Conservation (phyloP, 257 asterid species). For the Echium plantagineum region DNA sequence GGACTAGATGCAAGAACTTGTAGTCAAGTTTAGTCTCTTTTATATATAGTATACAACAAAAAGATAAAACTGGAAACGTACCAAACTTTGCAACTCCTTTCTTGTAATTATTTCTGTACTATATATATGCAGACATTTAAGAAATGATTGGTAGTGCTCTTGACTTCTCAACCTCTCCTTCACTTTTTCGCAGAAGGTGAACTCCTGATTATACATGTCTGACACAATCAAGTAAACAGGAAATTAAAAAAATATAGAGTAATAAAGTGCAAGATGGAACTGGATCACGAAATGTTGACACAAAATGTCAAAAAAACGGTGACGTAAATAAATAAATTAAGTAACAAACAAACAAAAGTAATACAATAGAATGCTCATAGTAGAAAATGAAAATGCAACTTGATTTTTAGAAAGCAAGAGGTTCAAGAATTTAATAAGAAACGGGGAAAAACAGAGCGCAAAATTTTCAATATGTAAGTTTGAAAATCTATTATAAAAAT, state of each 20-base stretch:
- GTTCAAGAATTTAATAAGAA: not conserved
- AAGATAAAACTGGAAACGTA: not conserved
- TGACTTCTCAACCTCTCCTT: conserved; percentile 12
- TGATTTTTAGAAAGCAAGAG: not conserved
- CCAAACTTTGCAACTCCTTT: not conserved
- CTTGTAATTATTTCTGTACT: not conserved
- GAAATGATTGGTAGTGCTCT: not conserved
- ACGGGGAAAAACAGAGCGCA: too few relatives aligned
- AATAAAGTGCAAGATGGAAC: not conserved
- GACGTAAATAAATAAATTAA: too few relatives aligned
- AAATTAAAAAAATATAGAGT: not conserved
- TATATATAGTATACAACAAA: too few relatives aligned
- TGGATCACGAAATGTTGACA: not conserved
- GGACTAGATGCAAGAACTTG: too few relatives aligned
- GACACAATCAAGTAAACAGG: not conserved
- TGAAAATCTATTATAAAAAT: too few relatives aligned
- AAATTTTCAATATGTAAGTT: too few relatives aligned
- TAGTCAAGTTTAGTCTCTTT: too few relatives aligned
- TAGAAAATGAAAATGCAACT: not conserved
- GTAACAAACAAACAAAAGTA: too few relatives aligned
- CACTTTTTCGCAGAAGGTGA: not conserved
- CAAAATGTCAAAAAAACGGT: too few relatives aligned
- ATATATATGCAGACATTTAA: not conserved
- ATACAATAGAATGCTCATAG: not conserved
- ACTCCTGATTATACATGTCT: not conserved